Conservation (phyloP, 352 stramenopile genomes). For the Phytophthora ohioensis region DNA sequence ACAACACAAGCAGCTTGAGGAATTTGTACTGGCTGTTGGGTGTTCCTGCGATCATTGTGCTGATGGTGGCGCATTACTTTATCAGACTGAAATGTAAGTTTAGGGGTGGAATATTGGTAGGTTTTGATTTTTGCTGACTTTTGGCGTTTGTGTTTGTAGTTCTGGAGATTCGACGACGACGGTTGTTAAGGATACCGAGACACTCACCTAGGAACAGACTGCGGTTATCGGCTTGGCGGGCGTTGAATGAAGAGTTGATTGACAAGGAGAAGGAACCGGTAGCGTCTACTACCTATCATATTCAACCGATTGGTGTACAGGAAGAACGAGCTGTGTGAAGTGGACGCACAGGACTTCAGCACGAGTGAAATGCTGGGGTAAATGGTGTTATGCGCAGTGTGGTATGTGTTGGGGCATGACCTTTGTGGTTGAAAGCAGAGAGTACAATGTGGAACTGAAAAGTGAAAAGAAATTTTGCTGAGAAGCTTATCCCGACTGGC, state of each 20-base stretch:
- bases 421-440: too few relatives aligned
- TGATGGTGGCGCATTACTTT: conserved; percentile 32
- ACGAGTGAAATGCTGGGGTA: conserved; percentile 22
- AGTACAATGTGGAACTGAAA: too few relatives aligned
- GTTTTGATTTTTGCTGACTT: not conserved
- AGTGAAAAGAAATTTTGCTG: not conserved
- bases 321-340: conserved; percentile 5
- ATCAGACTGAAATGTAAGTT: conserved; percentile 34
- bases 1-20: conserved; percentile 7
- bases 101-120: not conserved
- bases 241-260: conserved; percentile 44
- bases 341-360: conserved; percentile 2
- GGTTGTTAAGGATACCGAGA: conserved; percentile 25
- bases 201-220: conserved; percentile 31
- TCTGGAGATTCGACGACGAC: conserved; percentile 17
- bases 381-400: conserved; percentile 14
- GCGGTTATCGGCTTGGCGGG: conserved; percentile 44
- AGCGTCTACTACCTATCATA: conserved; percentile 16
- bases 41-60: conserved; percentile 25
- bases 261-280: conserved; percentile 39
- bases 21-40: conserved; percentile 32
- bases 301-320: conserved; percentile 28
- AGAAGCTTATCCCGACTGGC: not conserved
- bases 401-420: too few relatives aligned
- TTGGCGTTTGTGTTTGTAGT: conserved; percentile 14